Evolutionary conservation across 768 basidiomycete species (phyloP).

Genomic region (Tubosaeta sp.): DNA sequence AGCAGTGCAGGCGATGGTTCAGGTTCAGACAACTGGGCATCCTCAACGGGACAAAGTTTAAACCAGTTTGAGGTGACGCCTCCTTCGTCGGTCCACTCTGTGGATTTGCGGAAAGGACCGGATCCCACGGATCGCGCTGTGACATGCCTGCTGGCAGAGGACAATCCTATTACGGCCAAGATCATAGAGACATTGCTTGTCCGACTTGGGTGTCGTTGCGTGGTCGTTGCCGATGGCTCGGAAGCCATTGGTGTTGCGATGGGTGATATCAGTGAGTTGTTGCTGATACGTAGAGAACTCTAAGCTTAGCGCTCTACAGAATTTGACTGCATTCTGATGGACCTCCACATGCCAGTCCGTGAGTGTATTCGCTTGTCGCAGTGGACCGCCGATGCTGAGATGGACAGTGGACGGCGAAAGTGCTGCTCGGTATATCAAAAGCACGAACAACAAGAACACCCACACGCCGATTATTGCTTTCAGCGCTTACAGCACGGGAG

Average conservation of each 20-base stretch:
- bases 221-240: conserved; percentile 94
- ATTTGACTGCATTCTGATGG: conserved; percentile 95
- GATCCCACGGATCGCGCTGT: conserved; percentile 86
- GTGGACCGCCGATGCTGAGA: conserved; percentile 7
- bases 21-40: conserved; percentile 69
- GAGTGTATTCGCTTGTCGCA: conserved; percentile 32
- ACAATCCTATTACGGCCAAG: conserved; percentile 97
- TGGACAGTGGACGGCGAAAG: conserved; percentile 85
- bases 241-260: conserved; percentile 97
- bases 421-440: conserved; percentile 96
- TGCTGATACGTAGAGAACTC: neutral
- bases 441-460: conserved; percentile 92
- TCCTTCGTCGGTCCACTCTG: conserved; percentile 81
- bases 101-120: conserved; percentile 70
- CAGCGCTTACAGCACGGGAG: conserved; percentile 78
- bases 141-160: conserved; percentile 91
- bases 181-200: conserved; percentile 94
- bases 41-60: conserved; percentile 48
- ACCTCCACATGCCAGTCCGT: conserved; percentile 92
- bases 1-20: conserved; percentile 79
- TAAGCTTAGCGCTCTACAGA: conserved; percentile 43
- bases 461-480: conserved; percentile 90
- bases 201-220: conserved; percentile 90
- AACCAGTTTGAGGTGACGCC: conserved; percentile 62
- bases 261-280: conserved; percentile 88